A percentile compares a stretch with the other conserved stretches of the same genome.
Conservation (phyloP, 768 basidiomycete species). For the Xanthoconium purpureum region DNA sequence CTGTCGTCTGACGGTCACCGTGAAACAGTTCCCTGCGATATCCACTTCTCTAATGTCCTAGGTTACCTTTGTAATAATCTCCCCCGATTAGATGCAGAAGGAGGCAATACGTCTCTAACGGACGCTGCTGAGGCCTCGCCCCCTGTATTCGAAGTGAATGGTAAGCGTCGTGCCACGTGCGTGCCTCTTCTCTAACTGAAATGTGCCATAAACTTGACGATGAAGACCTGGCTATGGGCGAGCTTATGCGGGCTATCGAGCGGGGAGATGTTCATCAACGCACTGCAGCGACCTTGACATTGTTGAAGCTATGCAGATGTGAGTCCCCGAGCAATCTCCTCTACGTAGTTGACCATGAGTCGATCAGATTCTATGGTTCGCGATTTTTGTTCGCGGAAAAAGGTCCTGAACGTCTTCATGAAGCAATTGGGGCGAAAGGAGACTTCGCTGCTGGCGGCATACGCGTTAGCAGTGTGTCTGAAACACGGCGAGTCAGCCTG, state of each 20-base stretch:
- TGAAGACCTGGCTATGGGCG: background rate
- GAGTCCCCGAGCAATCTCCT: background rate
- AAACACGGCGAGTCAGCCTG: background rate
- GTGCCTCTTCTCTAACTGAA: background rate
- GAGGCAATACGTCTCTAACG: background rate
- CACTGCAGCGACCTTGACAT: slow-evolving; percentile 2
- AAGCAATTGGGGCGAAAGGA: background rate
- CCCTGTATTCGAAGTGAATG: background rate
- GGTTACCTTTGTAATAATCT: slow-evolving; percentile 1
- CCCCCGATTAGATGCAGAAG: slow-evolving; percentile 4
- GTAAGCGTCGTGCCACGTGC: background rate
- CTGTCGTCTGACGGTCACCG: background rate
- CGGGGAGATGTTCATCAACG: background rate
- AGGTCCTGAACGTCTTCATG: background rate
- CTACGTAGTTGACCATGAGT: background rate
- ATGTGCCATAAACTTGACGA: background rate
- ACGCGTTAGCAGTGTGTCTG: slow-evolving; percentile 5
- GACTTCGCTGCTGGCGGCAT: slow-evolving; percentile 8
- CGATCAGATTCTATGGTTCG: background rate
- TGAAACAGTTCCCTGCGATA: background rate
- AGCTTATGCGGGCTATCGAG: background rate
- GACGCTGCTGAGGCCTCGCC: background rate
- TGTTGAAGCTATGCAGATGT: slow-evolving; percentile 12
- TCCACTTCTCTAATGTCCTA: slow-evolving; percentile 1
- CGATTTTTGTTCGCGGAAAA: background rate